phyloP scores from a whole-genome alignment of 2,329 filamentous ascomycete genomes.

The Cercospora janseana region DNA sequence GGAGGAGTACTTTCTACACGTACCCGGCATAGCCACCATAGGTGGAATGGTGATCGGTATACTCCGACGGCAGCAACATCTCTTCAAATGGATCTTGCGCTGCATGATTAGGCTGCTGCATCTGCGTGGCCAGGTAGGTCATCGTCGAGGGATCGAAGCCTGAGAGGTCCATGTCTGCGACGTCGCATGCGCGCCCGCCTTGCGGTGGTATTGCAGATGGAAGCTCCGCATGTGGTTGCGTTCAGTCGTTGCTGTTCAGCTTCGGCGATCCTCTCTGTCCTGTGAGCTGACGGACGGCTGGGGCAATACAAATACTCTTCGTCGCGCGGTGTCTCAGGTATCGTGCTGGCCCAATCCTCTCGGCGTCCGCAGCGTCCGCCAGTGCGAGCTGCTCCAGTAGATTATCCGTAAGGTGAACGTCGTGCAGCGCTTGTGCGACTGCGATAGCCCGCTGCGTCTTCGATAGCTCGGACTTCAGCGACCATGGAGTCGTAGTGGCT shows the following conservation, averaged over 20 bases:
- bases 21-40: conserved; percentile 63
- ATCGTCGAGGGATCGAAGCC: conserved; percentile 44
- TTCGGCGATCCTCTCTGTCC: not conserved
- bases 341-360: not conserved
- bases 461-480: conserved; percentile 10
- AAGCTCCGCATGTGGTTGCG: conserved; percentile 22
- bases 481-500: conserved; percentile 14
- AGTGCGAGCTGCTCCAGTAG: conserved; percentile 18
- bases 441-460: conserved; percentile 16
- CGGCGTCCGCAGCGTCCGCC: conserved; percentile 10
- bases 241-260: conserved; percentile 3
- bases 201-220: conserved; percentile 15
- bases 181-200: conserved; percentile 24
- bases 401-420: conserved; percentile 17
- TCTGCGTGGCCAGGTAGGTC: conserved; percentile 59
- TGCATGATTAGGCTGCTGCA: conserved; percentile 55
- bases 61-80: conserved; percentile 54
- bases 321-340: not conserved
- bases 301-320: not conserved
- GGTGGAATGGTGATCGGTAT: conserved; percentile 58
- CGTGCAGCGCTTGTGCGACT: conserved; percentile 22
- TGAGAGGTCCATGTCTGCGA: conserved; percentile 31
- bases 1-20: not conserved
- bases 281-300: no score
- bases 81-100: conserved; percentile 43